Conservation (phyloP, 2,329 filamentous ascomycete species). For the Meredithiella fracta region DNA sequence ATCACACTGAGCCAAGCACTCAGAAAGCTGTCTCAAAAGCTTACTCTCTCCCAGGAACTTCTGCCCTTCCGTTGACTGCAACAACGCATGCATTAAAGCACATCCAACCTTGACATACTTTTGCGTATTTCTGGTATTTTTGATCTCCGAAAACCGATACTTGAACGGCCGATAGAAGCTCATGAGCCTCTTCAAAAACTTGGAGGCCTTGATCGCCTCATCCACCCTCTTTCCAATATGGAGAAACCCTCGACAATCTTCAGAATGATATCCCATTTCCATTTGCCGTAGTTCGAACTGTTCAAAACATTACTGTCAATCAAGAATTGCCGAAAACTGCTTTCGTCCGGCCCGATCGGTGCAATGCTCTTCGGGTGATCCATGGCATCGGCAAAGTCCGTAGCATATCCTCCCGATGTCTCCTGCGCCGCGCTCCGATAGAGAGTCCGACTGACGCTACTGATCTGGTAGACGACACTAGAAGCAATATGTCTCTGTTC, state of each 20-base stretch:
- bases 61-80: slow-evolving; percentile 72
- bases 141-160: slow-evolving; percentile 77
- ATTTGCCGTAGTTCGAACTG: slow-evolving; percentile 82
- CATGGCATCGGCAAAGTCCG: slow-evolving; percentile 32
- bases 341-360: slow-evolving; percentile 30
- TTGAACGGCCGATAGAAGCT: slow-evolving; percentile 97
- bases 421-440: slow-evolving; percentile 48
- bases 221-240: slow-evolving; percentile 82
- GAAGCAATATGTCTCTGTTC: slow-evolving; percentile 67
- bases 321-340: slow-evolving; percentile 45
- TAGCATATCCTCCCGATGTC: slow-evolving; percentile 3
- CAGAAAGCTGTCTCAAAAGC: slow-evolving; percentile 78
- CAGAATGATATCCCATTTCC: slow-evolving; percentile 91
- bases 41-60: slow-evolving; percentile 85
- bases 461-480: slow-evolving; percentile 91
- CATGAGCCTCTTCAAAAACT: slow-evolving; percentile 87
- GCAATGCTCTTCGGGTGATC: slow-evolving; percentile 29
- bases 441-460: slow-evolving; percentile 85
- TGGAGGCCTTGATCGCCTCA: slow-evolving; percentile 84
- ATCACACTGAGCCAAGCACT: slow-evolving; percentile 90
- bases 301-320: slow-evolving; percentile 74
- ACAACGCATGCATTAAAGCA: slow-evolving; percentile 66
- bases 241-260: slow-evolving; percentile 79
- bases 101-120: slow-evolving; percentile 87
- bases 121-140: slow-evolving; percentile 82